phyloP scores from a whole-genome alignment of 768 basidiomycete species.

The Erythrobasidium yunnanense region DNA sequence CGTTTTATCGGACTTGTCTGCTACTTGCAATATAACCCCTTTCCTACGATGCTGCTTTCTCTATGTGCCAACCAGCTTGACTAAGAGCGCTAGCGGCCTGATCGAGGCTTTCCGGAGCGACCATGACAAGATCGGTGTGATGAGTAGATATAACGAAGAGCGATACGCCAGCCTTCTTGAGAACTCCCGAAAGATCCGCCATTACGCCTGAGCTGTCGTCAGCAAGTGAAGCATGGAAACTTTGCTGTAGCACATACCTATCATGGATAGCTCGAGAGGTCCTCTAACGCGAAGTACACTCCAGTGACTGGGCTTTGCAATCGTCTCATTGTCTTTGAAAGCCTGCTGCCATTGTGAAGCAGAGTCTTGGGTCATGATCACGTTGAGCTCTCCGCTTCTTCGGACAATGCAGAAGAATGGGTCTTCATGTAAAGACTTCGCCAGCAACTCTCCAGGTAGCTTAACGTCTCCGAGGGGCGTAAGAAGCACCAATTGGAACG shows the following conservation, averaged over 20 bases:
- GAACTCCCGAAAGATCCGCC: constrained; percentile 14
- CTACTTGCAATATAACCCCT: neutral
- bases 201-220: neutral
- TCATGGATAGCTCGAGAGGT: constrained; percentile 23
- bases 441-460: neutral
- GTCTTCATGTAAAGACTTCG: neutral
- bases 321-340: neutral
- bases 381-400: neutral
- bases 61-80: constrained; percentile 26
- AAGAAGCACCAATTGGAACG: neutral
- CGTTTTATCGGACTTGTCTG: too few relatives aligned
- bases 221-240: too few relatives aligned
- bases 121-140: constrained; percentile 33
- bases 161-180: constrained; percentile 26
- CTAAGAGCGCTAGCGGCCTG: constrained; percentile 1
- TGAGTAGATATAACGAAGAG: constrained; percentile 33
- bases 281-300: constrained; percentile 1
- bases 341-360: neutral
- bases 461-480: neutral
- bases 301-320: neutral
- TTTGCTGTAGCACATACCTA: too few relatives aligned
- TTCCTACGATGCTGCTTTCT: neutral
- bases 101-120: constrained; percentile 19
- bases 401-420: neutral
- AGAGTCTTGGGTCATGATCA: neutral